These are phyloP conservation scores for Silene coronaria DNA, from an alignment of 179 eudicot species.

Conservation along the genomic window DNA sequence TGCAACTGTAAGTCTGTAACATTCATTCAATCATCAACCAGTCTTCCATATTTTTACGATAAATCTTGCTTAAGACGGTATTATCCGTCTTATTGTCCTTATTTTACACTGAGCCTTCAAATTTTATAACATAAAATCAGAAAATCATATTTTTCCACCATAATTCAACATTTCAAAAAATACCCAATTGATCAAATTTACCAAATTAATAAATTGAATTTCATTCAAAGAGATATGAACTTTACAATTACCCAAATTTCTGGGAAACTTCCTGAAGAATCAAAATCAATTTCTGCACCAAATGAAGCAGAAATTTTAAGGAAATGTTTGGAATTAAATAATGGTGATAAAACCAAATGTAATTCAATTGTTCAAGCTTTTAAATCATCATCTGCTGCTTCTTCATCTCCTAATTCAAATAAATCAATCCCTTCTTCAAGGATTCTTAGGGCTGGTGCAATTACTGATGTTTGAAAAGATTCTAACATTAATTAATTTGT, in stretches of 20 bases:
- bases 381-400: constrained; percentile 22
- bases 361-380: constrained; percentile 38
- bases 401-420: constrained; percentile 26
- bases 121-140: no score
- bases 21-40: neutral
- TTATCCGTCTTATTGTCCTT: no score
- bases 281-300: constrained; percentile 8
- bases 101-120: no score
- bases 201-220: neutral
- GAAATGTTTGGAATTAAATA: constrained; percentile 45
- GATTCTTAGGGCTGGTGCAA: constrained; percentile 32
- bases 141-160: no score
- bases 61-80: no score
- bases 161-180: no score
- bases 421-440: constrained; percentile 20
- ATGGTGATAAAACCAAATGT: constrained; percentile 43
- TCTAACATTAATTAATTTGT: neutral
- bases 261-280: constrained; percentile 3
- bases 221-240: constrained; percentile 7
- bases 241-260: constrained; percentile 10
- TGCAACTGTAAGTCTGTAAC: neutral
- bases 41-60: neutral
- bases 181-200: no score
- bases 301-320: constrained; percentile 29
- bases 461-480: constrained; percentile 44